A percentile compares a stretch with the other conserved stretches of the same genome.
phyloP scores from a whole-genome alignment of 805 yeast species.

The Sporopachydermia quercuum region DNA sequence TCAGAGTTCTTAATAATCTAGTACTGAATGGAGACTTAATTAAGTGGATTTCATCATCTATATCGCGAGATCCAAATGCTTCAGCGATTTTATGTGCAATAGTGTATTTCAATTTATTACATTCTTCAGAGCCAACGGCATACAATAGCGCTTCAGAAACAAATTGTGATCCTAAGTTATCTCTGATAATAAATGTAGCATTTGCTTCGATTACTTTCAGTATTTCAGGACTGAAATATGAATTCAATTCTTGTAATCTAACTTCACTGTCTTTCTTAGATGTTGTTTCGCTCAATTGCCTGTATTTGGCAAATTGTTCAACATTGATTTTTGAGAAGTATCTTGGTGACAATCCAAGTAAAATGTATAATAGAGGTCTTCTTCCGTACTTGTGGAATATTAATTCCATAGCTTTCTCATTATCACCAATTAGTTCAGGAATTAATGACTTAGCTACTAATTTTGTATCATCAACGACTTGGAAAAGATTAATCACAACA shows the following conservation, averaged over 20 bases:
- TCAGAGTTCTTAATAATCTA: slow-evolving; percentile 58
- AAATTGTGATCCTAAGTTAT: slow-evolving; percentile 74
- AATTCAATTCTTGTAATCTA: slow-evolving; percentile 57
- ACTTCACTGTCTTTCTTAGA: slow-evolving; percentile 74
- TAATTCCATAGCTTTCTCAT: slow-evolving; percentile 34
- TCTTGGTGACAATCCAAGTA: slow-evolving; percentile 66
- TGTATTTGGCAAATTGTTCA: slow-evolving; percentile 44
- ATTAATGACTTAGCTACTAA: slow-evolving; percentile 60
- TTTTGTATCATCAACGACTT: slow-evolving; percentile 90
- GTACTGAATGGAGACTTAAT: slow-evolving; percentile 59
- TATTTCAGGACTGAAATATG: slow-evolving; percentile 50
- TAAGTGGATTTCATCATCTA: slow-evolving; percentile 50
- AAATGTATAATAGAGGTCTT: slow-evolving; percentile 73
- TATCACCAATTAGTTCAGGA: slow-evolving; percentile 31
- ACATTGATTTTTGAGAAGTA: slow-evolving; percentile 64
- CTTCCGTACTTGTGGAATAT: slow-evolving; percentile 65
- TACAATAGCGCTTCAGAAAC: slow-evolving; percentile 59
- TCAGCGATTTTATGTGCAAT: slow-evolving; percentile 31
- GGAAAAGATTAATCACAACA: slow-evolving; percentile 63
- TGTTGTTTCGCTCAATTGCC: slow-evolving; percentile 47
- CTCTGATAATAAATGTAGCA: slow-evolving; percentile 38
- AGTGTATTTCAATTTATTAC: slow-evolving; percentile 13
- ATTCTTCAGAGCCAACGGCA: slow-evolving; percentile 28
- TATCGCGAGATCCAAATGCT: slow-evolving; percentile 46
- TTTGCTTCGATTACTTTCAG: slow-evolving; percentile 37